Conservation (phyloP, 1,284 basidiomycete species). For the Inonotus obliquus region DNA sequence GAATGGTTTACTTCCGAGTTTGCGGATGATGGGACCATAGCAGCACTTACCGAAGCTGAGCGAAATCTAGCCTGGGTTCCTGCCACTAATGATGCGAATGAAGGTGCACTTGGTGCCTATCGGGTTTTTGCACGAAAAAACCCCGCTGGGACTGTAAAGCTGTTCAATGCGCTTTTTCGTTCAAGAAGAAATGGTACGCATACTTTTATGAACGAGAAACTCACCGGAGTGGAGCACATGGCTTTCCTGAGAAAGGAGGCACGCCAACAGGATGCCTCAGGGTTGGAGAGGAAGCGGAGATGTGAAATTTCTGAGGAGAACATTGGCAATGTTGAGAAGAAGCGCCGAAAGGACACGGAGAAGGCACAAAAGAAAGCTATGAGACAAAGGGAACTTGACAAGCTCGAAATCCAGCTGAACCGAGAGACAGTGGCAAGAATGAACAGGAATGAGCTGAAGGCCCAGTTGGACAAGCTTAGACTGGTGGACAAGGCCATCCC, state of each 20-base stretch:
- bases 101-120: background rate
- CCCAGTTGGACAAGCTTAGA: too few relatives aligned
- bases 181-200: background rate
- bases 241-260: background rate
- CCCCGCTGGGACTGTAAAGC: background rate
- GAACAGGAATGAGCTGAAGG: background rate
- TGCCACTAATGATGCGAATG: slow-evolving; percentile 8
- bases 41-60: background rate
- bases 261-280: background rate
- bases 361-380: background rate
- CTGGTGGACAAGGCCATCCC: too few relatives aligned
- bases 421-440: background rate
- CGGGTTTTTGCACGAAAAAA: background rate
- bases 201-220: background rate
- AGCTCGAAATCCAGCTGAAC: background rate
- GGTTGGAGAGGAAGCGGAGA: background rate
- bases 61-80: background rate
- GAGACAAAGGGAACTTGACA: background rate
- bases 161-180: background rate
- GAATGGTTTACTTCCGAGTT: background rate
- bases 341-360: background rate
- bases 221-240: background rate
- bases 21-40: background rate
- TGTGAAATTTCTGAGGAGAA: background rate
- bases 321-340: background rate